These are phyloP conservation scores for Aspergillus sp. DNA, from an alignment of 2,329 filamentous ascomycete species.

Conservation along the genomic window DNA sequence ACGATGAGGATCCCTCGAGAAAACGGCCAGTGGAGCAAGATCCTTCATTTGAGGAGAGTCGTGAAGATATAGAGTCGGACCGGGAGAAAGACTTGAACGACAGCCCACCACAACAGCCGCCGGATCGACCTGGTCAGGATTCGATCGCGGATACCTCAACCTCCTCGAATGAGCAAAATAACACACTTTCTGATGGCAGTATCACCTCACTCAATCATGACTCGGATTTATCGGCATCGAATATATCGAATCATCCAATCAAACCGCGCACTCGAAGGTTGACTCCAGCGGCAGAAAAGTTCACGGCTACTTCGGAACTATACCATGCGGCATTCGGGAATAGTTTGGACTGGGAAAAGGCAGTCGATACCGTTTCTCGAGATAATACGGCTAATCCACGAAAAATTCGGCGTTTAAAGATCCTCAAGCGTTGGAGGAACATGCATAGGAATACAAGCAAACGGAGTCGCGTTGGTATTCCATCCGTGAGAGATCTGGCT, in stretches of 20 bases:
- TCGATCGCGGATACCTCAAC: background rate
- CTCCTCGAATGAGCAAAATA: background rate
- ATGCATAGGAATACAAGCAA: background rate
- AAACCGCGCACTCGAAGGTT: constrained; percentile 5
- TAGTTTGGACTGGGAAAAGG: constrained; percentile 18
- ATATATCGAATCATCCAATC: background rate
- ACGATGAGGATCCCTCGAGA: constrained; percentile 9
- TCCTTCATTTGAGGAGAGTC: background rate
- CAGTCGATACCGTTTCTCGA: constrained; percentile 33
- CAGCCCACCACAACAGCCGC: background rate
- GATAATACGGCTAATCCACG: constrained; percentile 16
- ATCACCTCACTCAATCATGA: background rate
- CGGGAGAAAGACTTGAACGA: background rate
- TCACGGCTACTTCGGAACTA: constrained; percentile 16
- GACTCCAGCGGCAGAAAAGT: constrained; percentile 13
- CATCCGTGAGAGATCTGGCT: constrained; percentile 31
- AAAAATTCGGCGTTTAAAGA: background rate
- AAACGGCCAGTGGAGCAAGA: background rate
- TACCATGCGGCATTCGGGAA: constrained; percentile 17
- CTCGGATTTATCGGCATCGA: background rate
- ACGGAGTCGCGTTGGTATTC: constrained; percentile 26
- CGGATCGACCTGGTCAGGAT: background rate
- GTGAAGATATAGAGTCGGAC: background rate
- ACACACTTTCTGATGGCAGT: background rate
- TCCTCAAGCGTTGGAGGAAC: background rate